A percentile compares a stretch with the other conserved stretches of the same genome.
Evolutionary conservation across 768 basidiomycete species (phyloP).

Genomic region (Gloeophyllum trabeum): DNA sequence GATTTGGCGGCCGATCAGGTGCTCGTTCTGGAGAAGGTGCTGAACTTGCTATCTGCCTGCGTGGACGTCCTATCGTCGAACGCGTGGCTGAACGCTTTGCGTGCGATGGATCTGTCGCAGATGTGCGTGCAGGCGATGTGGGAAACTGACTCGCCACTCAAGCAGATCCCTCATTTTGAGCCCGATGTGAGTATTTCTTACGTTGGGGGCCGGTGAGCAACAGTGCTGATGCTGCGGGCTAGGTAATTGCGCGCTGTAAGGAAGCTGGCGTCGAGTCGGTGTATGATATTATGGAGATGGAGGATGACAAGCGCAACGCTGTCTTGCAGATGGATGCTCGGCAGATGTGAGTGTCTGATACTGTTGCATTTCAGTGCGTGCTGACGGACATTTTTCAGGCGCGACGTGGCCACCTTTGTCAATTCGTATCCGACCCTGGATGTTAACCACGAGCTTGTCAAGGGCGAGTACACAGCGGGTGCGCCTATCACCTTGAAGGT

Average conservation of each 20-base stretch:
- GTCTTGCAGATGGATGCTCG: slow-evolving; percentile 75
- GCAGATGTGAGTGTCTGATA: slow-evolving; percentile 59
- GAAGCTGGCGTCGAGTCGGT: slow-evolving; percentile 76
- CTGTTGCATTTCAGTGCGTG: background rate
- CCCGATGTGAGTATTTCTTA: slow-evolving; percentile 44
- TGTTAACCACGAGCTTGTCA: slow-evolving; percentile 75
- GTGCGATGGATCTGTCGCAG: slow-evolving; percentile 96
- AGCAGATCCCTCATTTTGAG: slow-evolving; percentile 96
- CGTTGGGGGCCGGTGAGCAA: background rate
- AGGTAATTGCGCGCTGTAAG: slow-evolving; percentile 82
- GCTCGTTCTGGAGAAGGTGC: slow-evolving; percentile 79
- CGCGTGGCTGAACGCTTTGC: slow-evolving; percentile 86
- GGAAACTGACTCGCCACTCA: slow-evolving; percentile 93
- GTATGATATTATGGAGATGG: slow-evolving; percentile 98
- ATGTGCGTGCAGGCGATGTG: slow-evolving; percentile 99
- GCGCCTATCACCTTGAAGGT: slow-evolving; percentile 78
- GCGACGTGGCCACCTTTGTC: slow-evolving; percentile 89
- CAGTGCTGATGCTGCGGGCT: background rate
- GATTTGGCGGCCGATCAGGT: slow-evolving; percentile 90
- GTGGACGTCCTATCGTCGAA: slow-evolving; percentile 99
- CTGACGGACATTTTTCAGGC: slow-evolving; percentile 37
- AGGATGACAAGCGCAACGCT: slow-evolving; percentile 77
- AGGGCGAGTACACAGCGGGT: slow-evolving; percentile 79
- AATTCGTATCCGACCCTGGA: slow-evolving; percentile 98
- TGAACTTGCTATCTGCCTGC: slow-evolving; percentile 86